Conservation (phyloP, 2,329 filamentous ascomycete species). For the Xylaria multiplex region DNA sequence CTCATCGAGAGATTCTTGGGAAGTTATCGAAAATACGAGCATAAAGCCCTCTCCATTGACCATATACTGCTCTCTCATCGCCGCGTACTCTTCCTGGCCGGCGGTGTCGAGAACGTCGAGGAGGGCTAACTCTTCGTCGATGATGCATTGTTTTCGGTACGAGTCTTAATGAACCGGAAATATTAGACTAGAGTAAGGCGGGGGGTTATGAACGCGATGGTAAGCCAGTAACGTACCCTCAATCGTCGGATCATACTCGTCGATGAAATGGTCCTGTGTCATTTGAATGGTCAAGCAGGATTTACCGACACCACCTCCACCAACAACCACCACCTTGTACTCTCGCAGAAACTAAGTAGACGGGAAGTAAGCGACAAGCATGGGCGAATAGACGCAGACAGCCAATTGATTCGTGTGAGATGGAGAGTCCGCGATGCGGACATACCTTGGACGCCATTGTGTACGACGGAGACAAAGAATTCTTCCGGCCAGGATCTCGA, state of each 20-base stretch:
- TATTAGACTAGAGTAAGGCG: constrained; percentile 37
- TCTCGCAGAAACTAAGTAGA: constrained; percentile 78
- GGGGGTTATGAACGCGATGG: neutral
- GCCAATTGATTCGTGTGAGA: constrained; percentile 16
- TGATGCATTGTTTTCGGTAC: constrained; percentile 99
- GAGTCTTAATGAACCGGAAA: constrained; percentile 72
- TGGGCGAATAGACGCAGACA: neutral
- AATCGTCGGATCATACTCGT: constrained; percentile 99
- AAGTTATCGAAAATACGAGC: constrained; percentile 98
- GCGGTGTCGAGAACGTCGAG: constrained; percentile 98
- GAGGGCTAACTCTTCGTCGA: constrained; percentile 96
- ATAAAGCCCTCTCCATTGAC: constrained; percentile 97
- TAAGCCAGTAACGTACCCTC: constrained; percentile 73
- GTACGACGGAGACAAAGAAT: constrained; percentile 33
- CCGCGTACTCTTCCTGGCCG: constrained; percentile 98
- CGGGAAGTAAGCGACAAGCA: constrained; percentile 37
- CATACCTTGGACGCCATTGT: constrained; percentile 56
- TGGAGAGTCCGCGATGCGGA: constrained; percentile 28
- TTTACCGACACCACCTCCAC: constrained; percentile 98
- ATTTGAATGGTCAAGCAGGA: constrained; percentile 98
- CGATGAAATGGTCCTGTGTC: constrained; percentile 96
- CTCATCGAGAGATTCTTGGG: constrained; percentile 96
- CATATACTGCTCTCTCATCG: constrained; percentile 99
- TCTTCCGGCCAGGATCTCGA: constrained; percentile 38
- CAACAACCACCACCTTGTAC: constrained; percentile 97